phyloP scores from a whole-genome alignment of 805 yeast genomes.

The Kazachstania viticola region DNA sequence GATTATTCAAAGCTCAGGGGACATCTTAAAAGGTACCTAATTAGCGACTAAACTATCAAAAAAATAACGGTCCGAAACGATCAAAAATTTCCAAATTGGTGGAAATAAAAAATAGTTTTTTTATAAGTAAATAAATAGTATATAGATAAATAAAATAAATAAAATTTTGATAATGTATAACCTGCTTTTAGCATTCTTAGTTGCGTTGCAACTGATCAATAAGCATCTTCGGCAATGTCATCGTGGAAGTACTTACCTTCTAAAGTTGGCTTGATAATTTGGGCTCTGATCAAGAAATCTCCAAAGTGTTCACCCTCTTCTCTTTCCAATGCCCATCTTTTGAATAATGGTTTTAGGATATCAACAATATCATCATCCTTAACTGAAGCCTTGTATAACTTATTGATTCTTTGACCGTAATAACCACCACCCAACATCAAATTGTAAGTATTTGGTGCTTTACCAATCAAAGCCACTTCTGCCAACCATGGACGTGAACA shows the following conservation, averaged over 20 bases:
- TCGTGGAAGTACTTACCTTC: conserved; percentile 95
- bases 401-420: conserved; percentile 85
- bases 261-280: conserved; percentile 76
- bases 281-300: conserved; percentile 78
- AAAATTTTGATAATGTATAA: conserved; percentile 4
- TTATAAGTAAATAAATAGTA: conserved; percentile 3
- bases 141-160: no score
- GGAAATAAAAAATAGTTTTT: conserved; percentile 1
- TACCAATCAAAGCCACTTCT: conserved; percentile 90
- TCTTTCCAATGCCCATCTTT: conserved; percentile 90
- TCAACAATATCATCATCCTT: conserved; percentile 80
- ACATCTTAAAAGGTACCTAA: no score
- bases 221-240: conserved; percentile 72
- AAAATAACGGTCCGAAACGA: no score
- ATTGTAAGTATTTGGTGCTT: conserved; percentile 88
- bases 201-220: no score
- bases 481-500: conserved; percentile 99
- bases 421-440: conserved; percentile 93
- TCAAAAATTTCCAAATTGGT: no score
- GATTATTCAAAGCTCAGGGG: no score
- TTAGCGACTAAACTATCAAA: no score
- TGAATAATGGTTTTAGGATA: conserved; percentile 74
- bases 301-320: conserved; percentile 89
- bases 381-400: conserved; percentile 75
- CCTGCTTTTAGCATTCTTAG: no score